Evolutionary conservation across 2,329 filamentous ascomycete genomes (phyloP).

Genomic region (Teratosphaeria viscida): DNA sequence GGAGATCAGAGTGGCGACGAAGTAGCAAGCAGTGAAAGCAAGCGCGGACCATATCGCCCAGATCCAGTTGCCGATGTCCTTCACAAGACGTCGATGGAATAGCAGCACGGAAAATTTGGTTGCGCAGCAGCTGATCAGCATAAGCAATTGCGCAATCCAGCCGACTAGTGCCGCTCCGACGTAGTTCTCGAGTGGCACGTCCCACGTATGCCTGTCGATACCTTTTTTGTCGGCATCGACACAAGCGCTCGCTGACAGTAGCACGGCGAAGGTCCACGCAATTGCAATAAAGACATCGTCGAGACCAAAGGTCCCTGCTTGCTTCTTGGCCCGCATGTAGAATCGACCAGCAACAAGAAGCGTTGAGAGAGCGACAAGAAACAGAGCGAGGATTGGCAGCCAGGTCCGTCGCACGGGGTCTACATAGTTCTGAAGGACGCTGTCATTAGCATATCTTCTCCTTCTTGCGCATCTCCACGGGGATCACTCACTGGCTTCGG

Average conservation of each 20-base stretch:
- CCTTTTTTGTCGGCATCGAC: constrained; percentile 1
- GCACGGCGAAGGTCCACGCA: constrained; percentile 1
- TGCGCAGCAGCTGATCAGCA: constrained; percentile 3
- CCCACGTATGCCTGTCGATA: constrained; percentile 5
- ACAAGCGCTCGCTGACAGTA: background rate
- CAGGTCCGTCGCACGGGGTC: constrained; percentile 14
- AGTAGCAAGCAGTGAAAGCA: constrained; percentile 7
- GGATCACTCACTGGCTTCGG: constrained; percentile 7
- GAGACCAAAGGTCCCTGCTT: constrained; percentile 16
- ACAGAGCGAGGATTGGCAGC: constrained; percentile 11
- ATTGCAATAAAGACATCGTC: constrained; percentile 12
- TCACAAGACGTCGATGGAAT: constrained; percentile 14
- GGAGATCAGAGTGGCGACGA: constrained; percentile 7
- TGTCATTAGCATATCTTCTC: background rate
- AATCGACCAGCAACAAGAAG: constrained; percentile 14
- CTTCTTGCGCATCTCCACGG: background rate
- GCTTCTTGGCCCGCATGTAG: constrained; percentile 11
- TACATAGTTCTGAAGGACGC: constrained; percentile 10
- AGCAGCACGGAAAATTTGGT: constrained; percentile 12
- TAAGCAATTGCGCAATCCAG: constrained; percentile 3
- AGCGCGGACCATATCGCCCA: constrained; percentile 10
- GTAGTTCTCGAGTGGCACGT: constrained; percentile 2
- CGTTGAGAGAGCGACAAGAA: constrained; percentile 10
- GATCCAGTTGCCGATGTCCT: constrained; percentile 14
- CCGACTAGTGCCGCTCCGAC: constrained; percentile 1